These are phyloP conservation scores for Wickerhamomyces subpelliculosus DNA, from an alignment of 805 yeast species.

Conservation along the genomic window DNA sequence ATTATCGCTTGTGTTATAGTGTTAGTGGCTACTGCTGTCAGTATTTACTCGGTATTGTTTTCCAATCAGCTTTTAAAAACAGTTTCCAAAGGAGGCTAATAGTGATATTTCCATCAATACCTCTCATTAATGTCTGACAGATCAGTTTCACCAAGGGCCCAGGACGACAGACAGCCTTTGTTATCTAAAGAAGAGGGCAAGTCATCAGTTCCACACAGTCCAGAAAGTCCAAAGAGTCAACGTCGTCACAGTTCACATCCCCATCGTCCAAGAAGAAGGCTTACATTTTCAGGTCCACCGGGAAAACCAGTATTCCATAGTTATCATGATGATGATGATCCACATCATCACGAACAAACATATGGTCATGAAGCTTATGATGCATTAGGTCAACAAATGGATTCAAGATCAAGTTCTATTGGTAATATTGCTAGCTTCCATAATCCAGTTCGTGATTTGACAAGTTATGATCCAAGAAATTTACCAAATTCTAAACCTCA, in stretches of 20 bases:
- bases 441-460: slow-evolving; percentile 5
- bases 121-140: background rate
- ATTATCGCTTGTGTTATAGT: no score
- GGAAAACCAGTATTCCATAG: background rate
- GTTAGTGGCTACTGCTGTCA: no score
- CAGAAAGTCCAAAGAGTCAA: background rate
- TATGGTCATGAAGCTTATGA: no score
- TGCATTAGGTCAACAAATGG: slow-evolving; percentile 5
- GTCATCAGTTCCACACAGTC: no score
- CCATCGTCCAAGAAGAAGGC: slow-evolving; percentile 1
- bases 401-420: slow-evolving; percentile 4
- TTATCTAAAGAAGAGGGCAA: background rate
- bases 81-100: background rate
- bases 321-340: background rate
- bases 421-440: background rate
- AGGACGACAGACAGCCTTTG: background rate
- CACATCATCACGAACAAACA: slow-evolving; percentile 1
- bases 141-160: background rate
- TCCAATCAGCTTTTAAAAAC: no score
- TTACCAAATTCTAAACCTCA: slow-evolving; percentile 1
- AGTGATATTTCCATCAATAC: no score
- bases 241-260: background rate
- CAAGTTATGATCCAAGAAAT: slow-evolving; percentile 10
- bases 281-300: slow-evolving; percentile 4
- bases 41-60: no score